Evolutionary conservation across 495 filamentous ascomycete genomes (phyloP).

Genomic region (Aspergillus bridgeri): DNA sequence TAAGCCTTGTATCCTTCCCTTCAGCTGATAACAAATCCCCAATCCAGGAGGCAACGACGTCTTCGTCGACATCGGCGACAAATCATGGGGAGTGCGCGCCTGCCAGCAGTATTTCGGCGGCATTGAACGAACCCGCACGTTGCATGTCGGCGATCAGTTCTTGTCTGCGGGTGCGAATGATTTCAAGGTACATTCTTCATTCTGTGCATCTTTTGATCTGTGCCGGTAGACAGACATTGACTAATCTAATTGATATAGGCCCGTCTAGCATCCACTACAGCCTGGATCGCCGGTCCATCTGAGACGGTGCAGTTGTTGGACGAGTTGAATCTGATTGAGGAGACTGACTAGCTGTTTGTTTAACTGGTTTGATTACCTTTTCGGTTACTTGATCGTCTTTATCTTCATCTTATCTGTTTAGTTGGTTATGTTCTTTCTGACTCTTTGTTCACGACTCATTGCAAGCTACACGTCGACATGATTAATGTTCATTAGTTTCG

Average conservation of each 20-base stretch:
- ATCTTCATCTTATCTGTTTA: too few species aligned
- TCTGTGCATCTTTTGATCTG: background rate
- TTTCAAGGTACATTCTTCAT: slow-evolving; percentile 63
- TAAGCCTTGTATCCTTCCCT: background rate
- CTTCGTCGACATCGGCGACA: slow-evolving; percentile 98
- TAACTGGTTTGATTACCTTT: too few species aligned
- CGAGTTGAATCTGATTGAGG: slow-evolving; percentile 55
- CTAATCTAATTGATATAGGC: slow-evolving; percentile 35
- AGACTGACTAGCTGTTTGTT: background rate
- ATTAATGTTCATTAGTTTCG: too few species aligned
- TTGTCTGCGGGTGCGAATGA: slow-evolving; percentile 93
- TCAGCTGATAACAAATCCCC: background rate
- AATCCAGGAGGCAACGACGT: slow-evolving; percentile 77
- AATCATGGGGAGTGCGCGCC: slow-evolving; percentile 87
- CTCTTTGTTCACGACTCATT: too few species aligned
- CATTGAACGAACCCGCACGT: slow-evolving; percentile 59
- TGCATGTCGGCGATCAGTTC: slow-evolving; percentile 96
- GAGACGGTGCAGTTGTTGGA: slow-evolving; percentile 89
- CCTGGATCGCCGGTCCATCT: slow-evolving; percentile 88
- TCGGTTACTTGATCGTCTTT: too few species aligned
- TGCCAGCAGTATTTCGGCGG: slow-evolving; percentile 90
- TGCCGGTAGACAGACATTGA: slow-evolving; percentile 1
- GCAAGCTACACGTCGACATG: too few species aligned
- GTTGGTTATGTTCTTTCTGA: too few species aligned
- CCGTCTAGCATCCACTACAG: slow-evolving; percentile 61